These are phyloP conservation scores for Pseudocercospora ulei DNA, from an alignment of 2,329 filamentous ascomycete genomes.

Conservation along the genomic window DNA sequence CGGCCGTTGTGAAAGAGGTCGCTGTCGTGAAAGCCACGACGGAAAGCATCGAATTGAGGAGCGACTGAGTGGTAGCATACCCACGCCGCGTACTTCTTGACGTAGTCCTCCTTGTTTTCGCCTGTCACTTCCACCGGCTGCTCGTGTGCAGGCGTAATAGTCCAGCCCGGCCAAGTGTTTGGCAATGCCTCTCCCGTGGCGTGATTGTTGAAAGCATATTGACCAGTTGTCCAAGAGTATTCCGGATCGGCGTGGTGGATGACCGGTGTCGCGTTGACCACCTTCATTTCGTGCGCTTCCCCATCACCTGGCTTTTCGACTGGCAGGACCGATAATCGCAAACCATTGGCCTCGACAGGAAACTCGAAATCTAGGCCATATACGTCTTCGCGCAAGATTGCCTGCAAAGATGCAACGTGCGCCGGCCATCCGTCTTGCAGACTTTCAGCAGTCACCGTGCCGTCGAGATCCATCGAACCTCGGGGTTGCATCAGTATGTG, in stretches of 20 bases:
- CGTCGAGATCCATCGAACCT: neutral
- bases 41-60: conserved; percentile 71
- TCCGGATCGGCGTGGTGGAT: neutral
- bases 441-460: conserved; percentile 50
- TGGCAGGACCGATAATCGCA: conserved; percentile 41
- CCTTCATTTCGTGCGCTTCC: conserved; percentile 1
- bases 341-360: conserved; percentile 53
- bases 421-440: conserved; percentile 83
- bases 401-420: conserved; percentile 62
- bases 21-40: conserved; percentile 56
- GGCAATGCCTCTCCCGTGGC: neutral
- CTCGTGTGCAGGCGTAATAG: conserved; percentile 30
- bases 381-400: conserved; percentile 66
- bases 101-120: conserved; percentile 65
- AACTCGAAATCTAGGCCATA: conserved; percentile 81
- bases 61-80: conserved; percentile 67
- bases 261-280: conserved; percentile 6
- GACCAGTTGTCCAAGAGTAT: neutral
- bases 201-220: neutral
- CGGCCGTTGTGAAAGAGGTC: conserved; percentile 18
- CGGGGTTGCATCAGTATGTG: conserved; percentile 56
- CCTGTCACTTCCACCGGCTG: conserved; percentile 65
- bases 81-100: conserved; percentile 76
- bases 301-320: neutral
- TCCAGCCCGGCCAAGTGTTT: conserved; percentile 49